Evolutionary conservation across 805 yeast species (phyloP).

Genomic region (Scheffersomyces coipomensis): DNA sequence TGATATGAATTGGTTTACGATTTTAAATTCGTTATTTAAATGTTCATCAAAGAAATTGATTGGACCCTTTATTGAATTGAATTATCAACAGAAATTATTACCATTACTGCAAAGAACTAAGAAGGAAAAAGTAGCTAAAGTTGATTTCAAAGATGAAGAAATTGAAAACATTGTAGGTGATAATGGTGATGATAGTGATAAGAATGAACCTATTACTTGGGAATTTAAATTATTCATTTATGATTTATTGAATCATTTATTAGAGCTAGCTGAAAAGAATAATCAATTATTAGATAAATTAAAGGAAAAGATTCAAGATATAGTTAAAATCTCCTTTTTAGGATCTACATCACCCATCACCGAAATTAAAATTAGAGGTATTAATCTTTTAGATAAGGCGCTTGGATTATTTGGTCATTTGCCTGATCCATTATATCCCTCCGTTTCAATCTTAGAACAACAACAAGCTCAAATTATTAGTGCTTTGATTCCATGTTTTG

Average conservation of each 20-base stretch:
- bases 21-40: slow-evolving; percentile 50
- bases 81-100: slow-evolving; percentile 38
- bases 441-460: slow-evolving; percentile 74
- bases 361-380: slow-evolving; percentile 61
- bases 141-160: slow-evolving; percentile 41
- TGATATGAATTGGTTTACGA: slow-evolving; percentile 56
- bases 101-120: slow-evolving; percentile 44
- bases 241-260: slow-evolving; percentile 42
- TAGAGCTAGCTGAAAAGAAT: slow-evolving; percentile 39
- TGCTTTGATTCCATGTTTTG: slow-evolving; percentile 85
- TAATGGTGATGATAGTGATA: slow-evolving; percentile 32
- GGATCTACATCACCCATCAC: slow-evolving; percentile 74
- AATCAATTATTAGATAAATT: slow-evolving; percentile 37
- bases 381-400: slow-evolving; percentile 62
- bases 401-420: slow-evolving; percentile 59
- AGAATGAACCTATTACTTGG: slow-evolving; percentile 59
- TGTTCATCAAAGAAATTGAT: slow-evolving; percentile 43
- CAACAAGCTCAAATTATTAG: slow-evolving; percentile 93
- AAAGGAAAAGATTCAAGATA: slow-evolving; percentile 52
- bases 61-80: slow-evolving; percentile 34
- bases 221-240: slow-evolving; percentile 50
- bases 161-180: slow-evolving; percentile 39
- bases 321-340: slow-evolving; percentile 75
- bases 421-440: slow-evolving; percentile 71
- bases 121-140: slow-evolving; percentile 19